Percentiles rank a stretch among this genome's conserved stretches.
phyloP scores from a whole-genome alignment of 2,329 filamentous ascomycete genomes.

The Exophiala bonariae region DNA sequence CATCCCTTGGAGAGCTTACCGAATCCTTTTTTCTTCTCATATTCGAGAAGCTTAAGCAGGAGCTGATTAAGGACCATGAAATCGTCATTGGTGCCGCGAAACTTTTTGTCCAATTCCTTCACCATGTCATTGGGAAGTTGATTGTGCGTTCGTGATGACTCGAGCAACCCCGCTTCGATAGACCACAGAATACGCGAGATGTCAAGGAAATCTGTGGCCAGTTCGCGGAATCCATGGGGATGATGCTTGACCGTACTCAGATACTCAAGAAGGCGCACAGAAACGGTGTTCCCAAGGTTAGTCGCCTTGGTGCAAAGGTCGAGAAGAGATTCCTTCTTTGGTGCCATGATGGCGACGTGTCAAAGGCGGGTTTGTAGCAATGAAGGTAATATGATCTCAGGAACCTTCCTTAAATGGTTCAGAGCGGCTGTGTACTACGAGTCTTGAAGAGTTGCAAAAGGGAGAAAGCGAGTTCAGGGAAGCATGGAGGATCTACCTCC shows the following conservation, averaged over 20 bases:
- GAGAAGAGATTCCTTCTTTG: slow-evolving; percentile 39
- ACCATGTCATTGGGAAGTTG: slow-evolving; percentile 61
- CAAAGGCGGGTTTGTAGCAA: too few species aligned
- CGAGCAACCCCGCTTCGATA: slow-evolving; percentile 66
- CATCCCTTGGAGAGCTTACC: slow-evolving; percentile 62
- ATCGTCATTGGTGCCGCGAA: slow-evolving; percentile 60
- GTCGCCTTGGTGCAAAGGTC: slow-evolving; percentile 61
- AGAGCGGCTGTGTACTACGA: too few species aligned
- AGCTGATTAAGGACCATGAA: slow-evolving; percentile 65
- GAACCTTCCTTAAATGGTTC: too few species aligned
- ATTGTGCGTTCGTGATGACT: slow-evolving; percentile 52
- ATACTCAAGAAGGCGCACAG: slow-evolving; percentile 65
- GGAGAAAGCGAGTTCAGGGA: too few species aligned
- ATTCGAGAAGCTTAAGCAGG: slow-evolving; percentile 61
- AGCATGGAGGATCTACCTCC: too few species aligned
- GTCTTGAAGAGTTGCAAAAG: too few species aligned
- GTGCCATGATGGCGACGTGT: slow-evolving; percentile 19
- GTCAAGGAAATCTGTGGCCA: slow-evolving; percentile 68
- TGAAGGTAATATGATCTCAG: too few species aligned
- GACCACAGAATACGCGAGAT: slow-evolving; percentile 66
- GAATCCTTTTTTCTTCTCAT: slow-evolving; percentile 62
- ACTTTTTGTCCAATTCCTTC: slow-evolving; percentile 64
- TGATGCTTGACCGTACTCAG: slow-evolving; percentile 57
- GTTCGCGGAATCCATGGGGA: slow-evolving; percentile 56
- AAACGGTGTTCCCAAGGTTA: slow-evolving; percentile 62